A percentile compares a stretch with the other conserved stretches of the same genome.
phyloP scores from a whole-genome alignment of 441 rosid genomes.

The Brassica balearica region DNA sequence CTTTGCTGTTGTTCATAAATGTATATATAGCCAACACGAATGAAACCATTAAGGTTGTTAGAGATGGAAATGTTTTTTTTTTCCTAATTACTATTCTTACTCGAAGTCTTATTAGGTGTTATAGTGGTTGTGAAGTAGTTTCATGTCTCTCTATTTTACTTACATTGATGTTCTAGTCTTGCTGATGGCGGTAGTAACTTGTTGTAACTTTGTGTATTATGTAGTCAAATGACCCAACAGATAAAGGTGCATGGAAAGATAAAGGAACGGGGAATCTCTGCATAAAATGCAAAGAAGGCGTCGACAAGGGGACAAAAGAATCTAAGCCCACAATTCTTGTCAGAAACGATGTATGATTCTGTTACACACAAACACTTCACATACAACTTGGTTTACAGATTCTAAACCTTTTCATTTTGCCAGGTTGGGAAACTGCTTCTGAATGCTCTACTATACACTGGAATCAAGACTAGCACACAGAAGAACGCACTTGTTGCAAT shows the following conservation, averaged over 20 bases:
- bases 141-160: background rate
- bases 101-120: background rate
- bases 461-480: slow-evolving; percentile 80
- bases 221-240: slow-evolving; percentile 64
- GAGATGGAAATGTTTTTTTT: background rate
- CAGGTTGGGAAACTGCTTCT: slow-evolving; percentile 92
- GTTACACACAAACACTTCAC: slow-evolving; percentile 21
- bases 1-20: background rate
- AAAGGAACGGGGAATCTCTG: slow-evolving; percentile 90
- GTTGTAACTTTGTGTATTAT: slow-evolving; percentile 15
- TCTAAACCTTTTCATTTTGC: background rate
- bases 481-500: slow-evolving; percentile 91
- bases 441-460: slow-evolving; percentile 85
- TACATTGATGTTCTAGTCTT: slow-evolving; percentile 7
- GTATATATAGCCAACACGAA: background rate
- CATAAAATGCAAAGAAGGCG: slow-evolving; percentile 87
- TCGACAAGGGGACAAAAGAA: slow-evolving; percentile 82
- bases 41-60: background rate
- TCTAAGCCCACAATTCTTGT: slow-evolving; percentile 87
- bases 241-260: slow-evolving; percentile 92
- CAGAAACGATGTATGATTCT: slow-evolving; percentile 80
- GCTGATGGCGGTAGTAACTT: slow-evolving; percentile 13
- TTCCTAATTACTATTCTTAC: background rate
- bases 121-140: background rate
- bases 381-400: slow-evolving; percentile 8